These are phyloP conservation scores for Phaeodactylum tricornutum DNA, from an alignment of 108 stramenopile genomes.

Conservation along the genomic window DNA sequence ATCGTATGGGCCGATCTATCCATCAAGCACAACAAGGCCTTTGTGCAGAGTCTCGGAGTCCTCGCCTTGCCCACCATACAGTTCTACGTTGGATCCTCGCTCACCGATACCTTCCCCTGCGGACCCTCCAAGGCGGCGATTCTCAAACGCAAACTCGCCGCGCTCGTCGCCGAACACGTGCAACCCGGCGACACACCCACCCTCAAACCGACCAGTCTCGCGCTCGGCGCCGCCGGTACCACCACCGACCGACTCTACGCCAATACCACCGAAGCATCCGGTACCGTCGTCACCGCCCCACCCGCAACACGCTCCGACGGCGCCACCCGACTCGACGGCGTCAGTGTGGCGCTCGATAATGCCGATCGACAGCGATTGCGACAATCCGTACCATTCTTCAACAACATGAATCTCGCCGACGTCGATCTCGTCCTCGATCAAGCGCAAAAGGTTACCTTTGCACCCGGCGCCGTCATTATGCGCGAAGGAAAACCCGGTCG, in stretches of 20 bases:
- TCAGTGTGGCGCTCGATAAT: not conserved
- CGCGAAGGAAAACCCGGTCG: constrained; percentile 63
- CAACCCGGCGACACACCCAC: constrained; percentile 24
- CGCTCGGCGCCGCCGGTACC: not conserved
- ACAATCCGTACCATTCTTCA: constrained; percentile 41
- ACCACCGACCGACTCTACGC: not conserved
- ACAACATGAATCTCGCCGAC: constrained; percentile 53
- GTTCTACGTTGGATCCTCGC: constrained; percentile 44
- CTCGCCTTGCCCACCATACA: constrained; percentile 71
- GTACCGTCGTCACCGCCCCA: not conserved
- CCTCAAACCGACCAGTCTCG: constrained; percentile 16
- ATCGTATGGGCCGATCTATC: constrained; percentile 55
- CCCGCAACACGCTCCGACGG: not conserved
- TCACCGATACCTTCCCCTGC: constrained; percentile 78
- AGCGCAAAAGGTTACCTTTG: constrained; percentile 67
- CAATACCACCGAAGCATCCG: not conserved
- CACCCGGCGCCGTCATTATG: constrained; percentile 64
- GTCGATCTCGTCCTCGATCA: constrained; percentile 46
- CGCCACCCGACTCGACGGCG: not conserved
- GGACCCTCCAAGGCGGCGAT: constrained; percentile 82
- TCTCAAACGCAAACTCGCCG: constrained; percentile 60
- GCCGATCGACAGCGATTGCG: constrained; percentile 16
- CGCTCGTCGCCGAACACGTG: constrained; percentile 52
- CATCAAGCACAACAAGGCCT: constrained; percentile 74
- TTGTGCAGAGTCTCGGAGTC: constrained; percentile 60